A percentile compares a stretch with the other conserved stretches of the same genome.
Evolutionary conservation across 2,329 filamentous ascomycete species (phyloP).

Genomic region (Lachnellula hyalina): DNA sequence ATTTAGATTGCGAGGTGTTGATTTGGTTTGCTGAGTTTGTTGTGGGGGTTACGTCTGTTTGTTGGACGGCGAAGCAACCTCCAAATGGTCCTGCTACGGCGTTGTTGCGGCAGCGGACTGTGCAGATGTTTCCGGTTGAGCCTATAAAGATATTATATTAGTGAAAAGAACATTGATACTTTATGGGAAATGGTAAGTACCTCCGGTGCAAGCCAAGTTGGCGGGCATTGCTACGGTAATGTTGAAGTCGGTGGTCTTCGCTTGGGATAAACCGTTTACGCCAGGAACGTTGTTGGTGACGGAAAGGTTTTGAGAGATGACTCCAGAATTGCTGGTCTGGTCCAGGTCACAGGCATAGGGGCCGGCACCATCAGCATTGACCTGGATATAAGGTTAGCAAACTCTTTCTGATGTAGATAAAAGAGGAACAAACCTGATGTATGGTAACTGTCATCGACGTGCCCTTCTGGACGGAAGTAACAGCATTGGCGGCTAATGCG

Average conservation of each 20-base stretch:
- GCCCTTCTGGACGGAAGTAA: slow-evolving; percentile 47
- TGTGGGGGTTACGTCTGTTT: slow-evolving; percentile 40
- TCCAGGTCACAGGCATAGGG: slow-evolving; percentile 52
- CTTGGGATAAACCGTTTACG: slow-evolving; percentile 51
- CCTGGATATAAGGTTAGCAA: slow-evolving; percentile 14
- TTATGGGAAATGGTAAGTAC: slow-evolving; percentile 32
- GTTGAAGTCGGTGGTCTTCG: slow-evolving; percentile 49
- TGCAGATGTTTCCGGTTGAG: slow-evolving; percentile 53
- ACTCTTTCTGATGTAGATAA: background rate
- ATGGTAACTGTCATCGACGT: slow-evolving; percentile 44
- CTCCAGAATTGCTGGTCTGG: slow-evolving; percentile 37
- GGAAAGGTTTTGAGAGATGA: slow-evolving; percentile 42
- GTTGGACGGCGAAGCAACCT: slow-evolving; percentile 54
- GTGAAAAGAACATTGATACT: background rate
- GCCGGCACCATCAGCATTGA: slow-evolving; percentile 49
- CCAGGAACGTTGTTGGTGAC: slow-evolving; percentile 57
- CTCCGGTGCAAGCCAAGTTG: slow-evolving; percentile 44
- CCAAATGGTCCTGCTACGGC: slow-evolving; percentile 52
- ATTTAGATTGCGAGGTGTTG: slow-evolving; percentile 39
- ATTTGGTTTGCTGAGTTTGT: slow-evolving; percentile 42
- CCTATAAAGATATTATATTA: slow-evolving; percentile 26
- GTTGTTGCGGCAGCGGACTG: slow-evolving; percentile 54
- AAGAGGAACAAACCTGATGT: slow-evolving; percentile 36
- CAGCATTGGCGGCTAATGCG: slow-evolving; percentile 39
- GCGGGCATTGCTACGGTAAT: slow-evolving; percentile 50